Conservation (phyloP, 2,329 filamentous ascomycete genomes). For the Mycosphaerelloides madeirae region DNA sequence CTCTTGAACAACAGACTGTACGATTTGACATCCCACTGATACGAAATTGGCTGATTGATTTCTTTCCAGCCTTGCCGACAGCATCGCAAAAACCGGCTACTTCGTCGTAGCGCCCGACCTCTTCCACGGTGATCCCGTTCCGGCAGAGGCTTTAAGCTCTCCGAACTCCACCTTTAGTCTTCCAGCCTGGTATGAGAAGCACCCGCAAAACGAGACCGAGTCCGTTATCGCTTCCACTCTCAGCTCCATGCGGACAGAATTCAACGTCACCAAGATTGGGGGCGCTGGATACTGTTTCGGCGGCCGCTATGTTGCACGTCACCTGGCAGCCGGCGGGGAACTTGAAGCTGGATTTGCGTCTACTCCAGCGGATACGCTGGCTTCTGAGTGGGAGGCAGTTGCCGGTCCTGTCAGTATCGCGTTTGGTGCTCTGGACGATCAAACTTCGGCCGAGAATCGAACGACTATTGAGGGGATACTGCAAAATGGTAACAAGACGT, state of each 20-base stretch:
- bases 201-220: slow-evolving; percentile 41
- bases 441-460: slow-evolving; percentile 19
- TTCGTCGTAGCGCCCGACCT: slow-evolving; percentile 33
- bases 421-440: slow-evolving; percentile 16
- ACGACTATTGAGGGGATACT: slow-evolving; percentile 28
- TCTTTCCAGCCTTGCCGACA: slow-evolving; percentile 30
- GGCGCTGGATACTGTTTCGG: slow-evolving; percentile 72
- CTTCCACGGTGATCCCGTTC: slow-evolving; percentile 32
- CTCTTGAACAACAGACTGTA: slow-evolving; percentile 32
- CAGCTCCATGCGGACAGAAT: slow-evolving; percentile 49
- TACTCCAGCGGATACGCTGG: slow-evolving; percentile 64
- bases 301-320: slow-evolving; percentile 67
- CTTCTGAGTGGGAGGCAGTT: slow-evolving; percentile 62
- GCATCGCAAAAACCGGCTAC: slow-evolving; percentile 30
- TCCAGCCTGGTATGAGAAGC: slow-evolving; percentile 42
- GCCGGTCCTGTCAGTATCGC: slow-evolving; percentile 65
- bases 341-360: slow-evolving; percentile 64
- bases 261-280: slow-evolving; percentile 53
- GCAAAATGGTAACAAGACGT: slow-evolving; percentile 28
- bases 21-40: not conserved
- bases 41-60: slow-evolving; percentile 2
- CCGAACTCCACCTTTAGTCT: slow-evolving; percentile 37
- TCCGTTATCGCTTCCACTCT: slow-evolving; percentile 41
- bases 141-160: slow-evolving; percentile 21
- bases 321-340: slow-evolving; percentile 48